A percentile compares a stretch with the other conserved stretches of the same genome.
Conservation (phyloP, 345 rosid species). For the Populus simonii region DNA sequence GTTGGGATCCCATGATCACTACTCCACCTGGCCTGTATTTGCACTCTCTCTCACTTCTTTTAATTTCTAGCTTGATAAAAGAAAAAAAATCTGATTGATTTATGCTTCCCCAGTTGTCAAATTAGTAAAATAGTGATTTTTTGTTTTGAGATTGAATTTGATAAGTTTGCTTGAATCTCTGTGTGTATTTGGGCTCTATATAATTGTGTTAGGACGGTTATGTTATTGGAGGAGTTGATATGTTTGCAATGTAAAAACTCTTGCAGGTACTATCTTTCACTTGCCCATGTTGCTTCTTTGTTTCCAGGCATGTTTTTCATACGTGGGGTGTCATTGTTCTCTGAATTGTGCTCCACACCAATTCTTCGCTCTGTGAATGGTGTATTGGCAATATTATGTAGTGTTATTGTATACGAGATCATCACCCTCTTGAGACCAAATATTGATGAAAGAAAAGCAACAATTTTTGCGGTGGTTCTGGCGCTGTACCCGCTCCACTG, state of each 20-base stretch:
- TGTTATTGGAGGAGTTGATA: slow-evolving; percentile 18
- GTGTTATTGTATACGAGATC: slow-evolving; percentile 67
- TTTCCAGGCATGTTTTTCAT: slow-evolving; percentile 57
- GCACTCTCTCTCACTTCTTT: neutral
- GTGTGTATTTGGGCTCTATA: neutral
- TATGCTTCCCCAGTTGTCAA: no score
- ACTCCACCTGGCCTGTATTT: slow-evolving; percentile 94
- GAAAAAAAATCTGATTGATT: no score
- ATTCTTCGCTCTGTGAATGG: slow-evolving; percentile 67
- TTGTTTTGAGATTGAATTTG: neutral
- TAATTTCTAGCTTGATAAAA: neutral
- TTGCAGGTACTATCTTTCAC: slow-evolving; percentile 89
- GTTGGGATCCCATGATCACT: slow-evolving; percentile 99
- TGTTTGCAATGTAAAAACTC: slow-evolving; percentile 19
- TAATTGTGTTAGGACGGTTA: neutral
- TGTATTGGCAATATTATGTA: slow-evolving; percentile 66
- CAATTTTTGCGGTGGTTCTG: slow-evolving; percentile 51
- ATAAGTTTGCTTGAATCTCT: neutral
- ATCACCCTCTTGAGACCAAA: slow-evolving; percentile 53
- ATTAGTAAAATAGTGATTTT: no score
- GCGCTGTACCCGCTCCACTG: slow-evolving; percentile 85
- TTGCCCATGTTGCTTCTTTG: slow-evolving; percentile 66
- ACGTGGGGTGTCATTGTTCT: slow-evolving; percentile 32
- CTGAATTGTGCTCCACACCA: slow-evolving; percentile 55
- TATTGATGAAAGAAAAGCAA: slow-evolving; percentile 53